Evolutionary conservation across 805 yeast species (phyloP).

Genomic region (Saturnispora saitoi): DNA sequence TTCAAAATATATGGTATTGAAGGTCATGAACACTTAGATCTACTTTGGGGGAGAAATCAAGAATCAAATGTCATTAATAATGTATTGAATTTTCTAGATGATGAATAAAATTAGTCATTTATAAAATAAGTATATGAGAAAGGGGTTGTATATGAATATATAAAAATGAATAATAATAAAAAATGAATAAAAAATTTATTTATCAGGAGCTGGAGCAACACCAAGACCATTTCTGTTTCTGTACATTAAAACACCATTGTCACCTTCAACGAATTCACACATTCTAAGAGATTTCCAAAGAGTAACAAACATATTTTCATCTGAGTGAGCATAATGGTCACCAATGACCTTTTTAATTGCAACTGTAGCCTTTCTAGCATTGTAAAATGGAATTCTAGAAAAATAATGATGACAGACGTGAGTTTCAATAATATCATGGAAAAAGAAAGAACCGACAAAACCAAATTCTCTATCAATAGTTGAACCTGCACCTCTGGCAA

Average conservation of each 20-base stretch:
- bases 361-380: slow-evolving; percentile 45
- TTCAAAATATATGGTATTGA: slow-evolving; percentile 41
- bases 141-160: background rate
- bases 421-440: slow-evolving; percentile 52
- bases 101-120: slow-evolving; percentile 1
- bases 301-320: slow-evolving; percentile 49
- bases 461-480: slow-evolving; percentile 58
- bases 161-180: background rate
- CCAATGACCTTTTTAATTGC: slow-evolving; percentile 47
- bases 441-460: slow-evolving; percentile 46
- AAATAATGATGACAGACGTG: slow-evolving; percentile 50
- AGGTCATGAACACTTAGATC: slow-evolving; percentile 80
- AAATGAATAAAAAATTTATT: background rate
- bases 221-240: slow-evolving; percentile 48
- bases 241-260: slow-evolving; percentile 56
- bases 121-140: background rate
- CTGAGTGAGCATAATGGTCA: slow-evolving; percentile 39
- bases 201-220: slow-evolving; percentile 23
- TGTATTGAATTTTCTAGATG: slow-evolving; percentile 26
- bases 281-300: slow-evolving; percentile 51
- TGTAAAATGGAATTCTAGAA: slow-evolving; percentile 47
- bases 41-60: slow-evolving; percentile 83
- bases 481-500: slow-evolving; percentile 60
- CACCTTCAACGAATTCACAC: slow-evolving; percentile 68
- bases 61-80: slow-evolving; percentile 37